Percentiles rank a stretch among this genome's conserved stretches.
Conservation (phyloP, 2,329 filamentous ascomycete genomes). For the Sporothrix dimorphospora region DNA sequence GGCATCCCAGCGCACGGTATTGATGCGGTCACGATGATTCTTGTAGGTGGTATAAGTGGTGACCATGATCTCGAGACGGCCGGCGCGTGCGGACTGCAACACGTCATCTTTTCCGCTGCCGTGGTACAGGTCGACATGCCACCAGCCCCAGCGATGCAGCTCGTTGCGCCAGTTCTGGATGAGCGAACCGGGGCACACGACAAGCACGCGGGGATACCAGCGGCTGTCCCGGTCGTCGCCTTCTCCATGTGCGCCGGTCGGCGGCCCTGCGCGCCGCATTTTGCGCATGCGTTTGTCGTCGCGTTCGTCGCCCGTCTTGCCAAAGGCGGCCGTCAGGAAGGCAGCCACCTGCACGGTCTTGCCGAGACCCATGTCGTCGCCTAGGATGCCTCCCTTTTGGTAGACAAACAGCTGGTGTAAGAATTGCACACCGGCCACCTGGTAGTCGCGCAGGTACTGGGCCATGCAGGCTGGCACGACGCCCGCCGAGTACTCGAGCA, state of each 20-base stretch:
- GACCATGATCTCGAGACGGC: slow-evolving; percentile 85
- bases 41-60: slow-evolving; percentile 93
- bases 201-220: slow-evolving; percentile 80
- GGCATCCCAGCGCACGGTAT: slow-evolving; percentile 88
- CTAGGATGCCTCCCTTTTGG: slow-evolving; percentile 86
- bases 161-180: slow-evolving; percentile 93
- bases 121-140: slow-evolving; percentile 84
- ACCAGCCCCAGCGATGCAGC: slow-evolving; percentile 90
- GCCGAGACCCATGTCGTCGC: slow-evolving; percentile 96
- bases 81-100: slow-evolving; percentile 71
- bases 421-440: slow-evolving; percentile 82
- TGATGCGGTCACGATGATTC: slow-evolving; percentile 72
- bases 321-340: slow-evolving; percentile 88
- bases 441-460: slow-evolving; percentile 90
- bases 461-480: slow-evolving; percentile 86
- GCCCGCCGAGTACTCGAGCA: slow-evolving; percentile 74
- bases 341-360: slow-evolving; percentile 97
- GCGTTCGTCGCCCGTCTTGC: slow-evolving; percentile 87
- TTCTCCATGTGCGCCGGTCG: neutral
- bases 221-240: slow-evolving; percentile 36
- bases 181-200: slow-evolving; percentile 85
- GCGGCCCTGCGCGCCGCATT: slow-evolving; percentile 60
- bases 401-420: slow-evolving; percentile 88
- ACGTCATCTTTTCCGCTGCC: slow-evolving; percentile 70
- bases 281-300: slow-evolving; percentile 88